These are phyloP conservation scores for Trichoderma koningii DNA, from an alignment of 2,329 filamentous ascomycete genomes.

Conservation along the genomic window DNA sequence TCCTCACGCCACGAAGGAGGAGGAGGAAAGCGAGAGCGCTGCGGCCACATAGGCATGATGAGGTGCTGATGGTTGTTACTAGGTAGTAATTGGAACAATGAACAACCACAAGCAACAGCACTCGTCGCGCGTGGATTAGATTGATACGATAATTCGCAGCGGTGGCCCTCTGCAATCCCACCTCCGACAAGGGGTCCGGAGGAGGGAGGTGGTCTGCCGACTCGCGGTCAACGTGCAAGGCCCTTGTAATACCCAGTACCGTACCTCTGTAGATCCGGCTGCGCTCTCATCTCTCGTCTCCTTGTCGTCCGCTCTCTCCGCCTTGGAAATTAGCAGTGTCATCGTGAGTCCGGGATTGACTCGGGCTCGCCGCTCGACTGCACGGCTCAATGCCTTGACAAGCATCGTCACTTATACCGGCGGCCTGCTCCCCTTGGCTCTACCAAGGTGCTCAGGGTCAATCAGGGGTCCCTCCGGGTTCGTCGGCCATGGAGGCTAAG, in stretches of 20 bases:
- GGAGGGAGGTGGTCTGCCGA: neutral
- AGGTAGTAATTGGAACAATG: neutral
- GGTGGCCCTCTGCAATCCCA: neutral
- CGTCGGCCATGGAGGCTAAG: too few relatives aligned
- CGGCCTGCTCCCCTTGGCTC: neutral
- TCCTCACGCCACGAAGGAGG: conserved; percentile 17
- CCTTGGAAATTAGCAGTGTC: neutral
- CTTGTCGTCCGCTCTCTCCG: neutral
- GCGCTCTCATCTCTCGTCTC: neutral
- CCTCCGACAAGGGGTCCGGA: neutral
- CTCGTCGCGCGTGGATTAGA: neutral
- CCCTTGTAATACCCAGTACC: neutral
- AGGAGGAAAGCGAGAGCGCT: conserved; percentile 8
- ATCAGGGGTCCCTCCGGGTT: neutral
- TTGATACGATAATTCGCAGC: neutral
- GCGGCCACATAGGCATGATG: conserved; percentile 15
- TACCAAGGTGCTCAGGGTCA: conserved; percentile 1
- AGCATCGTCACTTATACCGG: conserved; percentile 1
- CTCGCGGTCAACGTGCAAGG: neutral
- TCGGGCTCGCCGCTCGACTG: conserved; percentile 2
- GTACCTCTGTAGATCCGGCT: neutral
- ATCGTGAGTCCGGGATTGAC: neutral
- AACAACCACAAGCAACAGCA: neutral
- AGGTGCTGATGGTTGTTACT: neutral
- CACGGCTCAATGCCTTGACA: neutral